These are phyloP conservation scores for Eimeria falciformis DNA, from an alignment of 169 alveolate species.

Conservation along the genomic window DNA sequence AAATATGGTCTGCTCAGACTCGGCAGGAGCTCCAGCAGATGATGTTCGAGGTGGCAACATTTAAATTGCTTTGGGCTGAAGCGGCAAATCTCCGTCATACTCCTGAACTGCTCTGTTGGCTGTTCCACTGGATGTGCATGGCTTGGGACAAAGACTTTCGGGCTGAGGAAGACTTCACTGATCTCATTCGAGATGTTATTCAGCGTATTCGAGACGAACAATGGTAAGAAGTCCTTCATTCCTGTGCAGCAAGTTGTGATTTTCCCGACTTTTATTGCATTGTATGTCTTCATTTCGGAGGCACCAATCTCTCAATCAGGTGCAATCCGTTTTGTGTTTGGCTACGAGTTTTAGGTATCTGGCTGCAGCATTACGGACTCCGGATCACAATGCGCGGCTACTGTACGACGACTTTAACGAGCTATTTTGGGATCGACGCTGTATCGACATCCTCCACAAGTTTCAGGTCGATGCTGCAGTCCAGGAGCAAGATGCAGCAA, in stretches of 20 bases:
- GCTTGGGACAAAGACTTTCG: slow-evolving; percentile 74
- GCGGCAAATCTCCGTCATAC: slow-evolving; percentile 76
- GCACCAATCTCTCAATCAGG: too few relatives aligned
- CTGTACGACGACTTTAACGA: slow-evolving; percentile 77
- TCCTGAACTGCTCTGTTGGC: slow-evolving; percentile 76
- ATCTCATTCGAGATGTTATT: slow-evolving; percentile 72
- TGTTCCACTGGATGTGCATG: slow-evolving; percentile 76
- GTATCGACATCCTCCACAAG: slow-evolving; percentile 30
- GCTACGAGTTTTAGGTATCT: slow-evolving; percentile 50
- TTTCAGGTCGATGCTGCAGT: not conserved
- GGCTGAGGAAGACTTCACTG: slow-evolving; percentile 74
- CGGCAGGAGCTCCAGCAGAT: slow-evolving; percentile 74
- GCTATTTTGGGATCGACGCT: slow-evolving; percentile 74
- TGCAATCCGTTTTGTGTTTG: not conserved
- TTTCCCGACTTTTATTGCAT: too few relatives aligned
- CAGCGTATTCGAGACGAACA: slow-evolving; percentile 77
- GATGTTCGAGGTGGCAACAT: slow-evolving; percentile 73
- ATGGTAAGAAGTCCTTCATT: slow-evolving; percentile 69
- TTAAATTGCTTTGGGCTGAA: slow-evolving; percentile 77
- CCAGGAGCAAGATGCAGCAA: not conserved
- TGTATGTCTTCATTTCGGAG: too few relatives aligned
- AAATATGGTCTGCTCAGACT: not conserved
- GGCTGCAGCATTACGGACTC: slow-evolving; percentile 68
- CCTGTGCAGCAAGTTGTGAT: too few relatives aligned
- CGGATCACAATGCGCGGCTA: slow-evolving; percentile 76